A percentile compares a stretch with the other conserved stretches of the same genome.
Conservation (phyloP, 1,284 basidiomycete species). For the Ganoderma multipileum region DNA sequence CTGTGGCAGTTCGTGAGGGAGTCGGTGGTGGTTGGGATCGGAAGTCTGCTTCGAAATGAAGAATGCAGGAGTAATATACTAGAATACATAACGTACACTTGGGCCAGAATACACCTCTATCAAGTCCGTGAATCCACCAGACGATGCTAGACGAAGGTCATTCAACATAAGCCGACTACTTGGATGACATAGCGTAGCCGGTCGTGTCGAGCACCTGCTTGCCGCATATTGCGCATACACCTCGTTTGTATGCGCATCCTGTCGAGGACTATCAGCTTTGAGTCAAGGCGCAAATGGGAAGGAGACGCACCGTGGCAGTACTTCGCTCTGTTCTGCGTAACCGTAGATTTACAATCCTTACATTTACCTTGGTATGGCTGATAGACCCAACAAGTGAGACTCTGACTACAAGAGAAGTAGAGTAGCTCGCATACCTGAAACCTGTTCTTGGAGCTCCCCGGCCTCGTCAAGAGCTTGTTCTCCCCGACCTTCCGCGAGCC, state of each 20-base stretch:
- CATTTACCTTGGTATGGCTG: constrained; percentile 85
- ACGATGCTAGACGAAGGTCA: neutral
- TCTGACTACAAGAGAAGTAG: constrained; percentile 11
- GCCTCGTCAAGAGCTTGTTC: constrained; percentile 79
- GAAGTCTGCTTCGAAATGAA: neutral
- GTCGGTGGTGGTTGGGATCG: neutral
- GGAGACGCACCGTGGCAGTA: constrained; percentile 77
- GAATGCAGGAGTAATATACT: constrained; percentile 12
- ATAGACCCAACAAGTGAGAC: constrained; percentile 14
- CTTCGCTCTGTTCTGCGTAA: constrained; percentile 84
- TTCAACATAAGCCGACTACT: constrained; percentile 46
- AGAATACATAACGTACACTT: constrained; percentile 30
- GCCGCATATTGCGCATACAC: constrained; percentile 83
- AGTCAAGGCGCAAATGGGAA: constrained; percentile 5
- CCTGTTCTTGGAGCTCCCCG: constrained; percentile 67
- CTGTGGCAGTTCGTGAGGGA: neutral
- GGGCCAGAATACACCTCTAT: constrained; percentile 27
- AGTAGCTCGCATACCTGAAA: constrained; percentile 61
- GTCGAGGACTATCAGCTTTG: constrained; percentile 16
- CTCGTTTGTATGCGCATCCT: constrained; percentile 89
- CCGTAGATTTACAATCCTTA: constrained; percentile 82
- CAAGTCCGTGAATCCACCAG: constrained; percentile 19
- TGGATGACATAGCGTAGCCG: constrained; percentile 84
- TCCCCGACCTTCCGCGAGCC: constrained; percentile 78
- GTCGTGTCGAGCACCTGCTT: constrained; percentile 83